Base-by-base conservation (phyloP, 768 basidiomycete species). In the Naganishia vaughanmartiniae region DNA sequence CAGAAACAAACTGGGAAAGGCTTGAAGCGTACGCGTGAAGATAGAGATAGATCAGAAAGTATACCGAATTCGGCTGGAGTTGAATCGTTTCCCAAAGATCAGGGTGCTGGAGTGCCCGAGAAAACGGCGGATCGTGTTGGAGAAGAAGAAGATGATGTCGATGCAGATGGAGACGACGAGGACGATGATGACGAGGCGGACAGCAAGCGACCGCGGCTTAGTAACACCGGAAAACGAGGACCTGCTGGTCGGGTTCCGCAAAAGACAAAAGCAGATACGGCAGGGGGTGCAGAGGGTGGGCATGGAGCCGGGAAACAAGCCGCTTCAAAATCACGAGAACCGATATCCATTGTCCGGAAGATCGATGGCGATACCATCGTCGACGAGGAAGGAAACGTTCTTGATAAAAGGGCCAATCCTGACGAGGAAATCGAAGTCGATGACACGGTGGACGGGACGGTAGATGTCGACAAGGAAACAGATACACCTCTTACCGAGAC, bases 291-390 rank as follows among this genome's bases (percentile, higher is more conserved):
- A 9, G 28, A 33, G 14, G 66, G 66, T 19, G 66, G 66, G 21
- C 54, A 63, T 24, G 71, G 71, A 34, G 67, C 71, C 1, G 71
- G 71, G 36, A 71, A 71, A 51, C 45, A 63, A 58, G 51, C 56
- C n/a, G 21, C 60, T 17, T 42, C 60, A 11, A 72, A 70, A 39
- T 53, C 51, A 21, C 46, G 71, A 9, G 71, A 72, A 45, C 71
- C 71, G 0, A 33, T 72, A 26, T 66, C 65, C 6, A 58, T 72
- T 10, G 66, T 67, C 9, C 55, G 65, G 26, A 66, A 66, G 28
- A 66, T 48, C 6, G 71, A 58, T 24, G 71, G 58, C 17, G 65
- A 72, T 54, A 48, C 67, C n/a, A 57, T 72, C 17, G 71, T 72
- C 9, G 71, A 72, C 63, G 71, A 65, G 5, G 55, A 71, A 17